phyloP scores from a whole-genome alignment of 805 yeast genomes.

The Zygosaccharomyces bailii region DNA sequence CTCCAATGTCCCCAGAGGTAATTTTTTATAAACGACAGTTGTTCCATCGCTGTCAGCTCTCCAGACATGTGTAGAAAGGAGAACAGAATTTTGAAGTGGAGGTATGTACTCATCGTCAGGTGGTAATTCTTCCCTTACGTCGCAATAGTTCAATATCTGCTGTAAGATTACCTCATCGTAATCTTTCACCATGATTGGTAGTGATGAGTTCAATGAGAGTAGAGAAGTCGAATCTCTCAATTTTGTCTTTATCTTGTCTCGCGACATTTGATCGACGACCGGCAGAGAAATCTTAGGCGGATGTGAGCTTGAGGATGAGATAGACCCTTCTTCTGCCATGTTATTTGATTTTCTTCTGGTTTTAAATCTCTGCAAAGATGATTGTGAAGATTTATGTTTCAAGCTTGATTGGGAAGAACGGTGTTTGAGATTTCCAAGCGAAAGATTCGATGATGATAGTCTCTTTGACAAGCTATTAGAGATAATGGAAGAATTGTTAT shows the following conservation, averaged over 20 bases:
- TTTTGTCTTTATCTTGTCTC: constrained; percentile 52
- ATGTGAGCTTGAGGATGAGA: constrained; percentile 14
- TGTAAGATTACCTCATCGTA: constrained; percentile 28
- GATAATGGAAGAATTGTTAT: constrained; percentile 10
- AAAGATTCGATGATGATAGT: constrained; percentile 25
- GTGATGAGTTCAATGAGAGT: constrained; percentile 29
- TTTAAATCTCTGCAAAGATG: constrained; percentile 32
- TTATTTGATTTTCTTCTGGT: constrained; percentile 30
- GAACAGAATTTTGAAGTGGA: constrained; percentile 11
- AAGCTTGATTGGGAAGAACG: constrained; percentile 25
- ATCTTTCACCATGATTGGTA: constrained; percentile 25
- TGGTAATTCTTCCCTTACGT: constrained; percentile 20
- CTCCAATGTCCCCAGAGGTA: constrained; percentile 20
- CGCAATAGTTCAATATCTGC: constrained; percentile 28
- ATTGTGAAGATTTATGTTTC: constrained; percentile 35
- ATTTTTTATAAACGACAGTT: constrained; percentile 22
- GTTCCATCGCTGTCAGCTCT: constrained; percentile 20
- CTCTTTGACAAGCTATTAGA: constrained; percentile 18
- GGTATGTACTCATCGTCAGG: constrained; percentile 17
- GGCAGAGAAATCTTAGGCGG: constrained; percentile 51
- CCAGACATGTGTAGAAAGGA: constrained; percentile 22
- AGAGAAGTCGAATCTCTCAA: constrained; percentile 42
- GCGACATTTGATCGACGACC: constrained; percentile 51
- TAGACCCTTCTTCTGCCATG: constrained; percentile 15
- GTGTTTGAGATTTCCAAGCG: constrained; percentile 22